These are phyloP conservation scores for Neurospora sp. DNA, from an alignment of 495 filamentous ascomycete genomes.

Conservation along the genomic window DNA sequence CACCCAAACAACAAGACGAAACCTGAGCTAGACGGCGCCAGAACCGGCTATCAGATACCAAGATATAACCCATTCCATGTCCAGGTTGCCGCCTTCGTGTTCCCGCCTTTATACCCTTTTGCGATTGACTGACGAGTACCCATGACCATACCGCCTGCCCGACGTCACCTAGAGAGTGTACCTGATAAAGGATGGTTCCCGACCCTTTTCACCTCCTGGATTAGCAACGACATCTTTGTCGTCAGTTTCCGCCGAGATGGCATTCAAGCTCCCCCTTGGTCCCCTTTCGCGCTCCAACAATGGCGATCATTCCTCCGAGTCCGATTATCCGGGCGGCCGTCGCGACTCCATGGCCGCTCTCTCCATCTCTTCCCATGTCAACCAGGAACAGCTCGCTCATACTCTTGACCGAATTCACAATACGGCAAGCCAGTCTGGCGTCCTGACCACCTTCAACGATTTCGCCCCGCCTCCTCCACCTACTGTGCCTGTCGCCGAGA, in stretches of 20 bases:
- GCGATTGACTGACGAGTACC: background rate
- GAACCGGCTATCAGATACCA: background rate
- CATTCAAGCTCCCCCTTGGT: background rate
- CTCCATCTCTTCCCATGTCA: slow-evolving; percentile 43
- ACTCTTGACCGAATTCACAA: slow-evolving; percentile 78
- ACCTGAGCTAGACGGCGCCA: background rate
- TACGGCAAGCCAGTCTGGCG: slow-evolving; percentile 66
- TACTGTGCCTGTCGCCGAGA: slow-evolving; percentile 45
- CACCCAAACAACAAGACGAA: background rate
- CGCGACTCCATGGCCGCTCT: slow-evolving; percentile 57
- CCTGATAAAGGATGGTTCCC: background rate
- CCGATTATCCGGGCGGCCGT: slow-evolving; percentile 18
- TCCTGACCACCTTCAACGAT: slow-evolving; percentile 82
- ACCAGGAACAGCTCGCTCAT: slow-evolving; percentile 61
- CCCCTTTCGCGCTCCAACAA: background rate
- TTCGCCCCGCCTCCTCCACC: slow-evolving; percentile 49
- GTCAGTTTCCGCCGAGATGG: background rate
- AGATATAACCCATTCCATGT: background rate
- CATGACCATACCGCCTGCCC: background rate
- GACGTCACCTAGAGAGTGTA: background rate
- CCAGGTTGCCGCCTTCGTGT: background rate
- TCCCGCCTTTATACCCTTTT: background rate
- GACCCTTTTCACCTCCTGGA: background rate
- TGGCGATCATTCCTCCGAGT: background rate
- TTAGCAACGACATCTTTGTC: background rate